phyloP scores from a whole-genome alignment of 139 green algal species.

The Chlorokybus atmophyticus region DNA sequence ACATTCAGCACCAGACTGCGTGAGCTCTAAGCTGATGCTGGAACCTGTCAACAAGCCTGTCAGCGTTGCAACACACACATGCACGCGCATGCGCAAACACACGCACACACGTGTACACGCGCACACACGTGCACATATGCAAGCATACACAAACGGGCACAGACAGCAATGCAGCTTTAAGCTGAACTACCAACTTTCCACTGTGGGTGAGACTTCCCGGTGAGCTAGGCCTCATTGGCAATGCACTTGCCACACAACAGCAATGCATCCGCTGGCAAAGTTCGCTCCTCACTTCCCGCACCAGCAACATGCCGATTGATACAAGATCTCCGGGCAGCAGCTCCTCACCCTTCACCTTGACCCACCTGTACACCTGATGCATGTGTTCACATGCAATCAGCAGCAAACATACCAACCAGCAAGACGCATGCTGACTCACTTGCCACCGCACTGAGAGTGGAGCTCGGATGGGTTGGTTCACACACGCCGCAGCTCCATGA shows the following conservation, averaged over 20 bases:
- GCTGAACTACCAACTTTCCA: constrained; percentile 33
- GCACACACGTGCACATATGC: too few relatives aligned
- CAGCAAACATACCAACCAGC: neutral
- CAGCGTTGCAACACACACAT: too few relatives aligned
- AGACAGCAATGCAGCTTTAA: too few relatives aligned
- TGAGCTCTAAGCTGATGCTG: too few relatives aligned
- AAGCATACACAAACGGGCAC: neutral
- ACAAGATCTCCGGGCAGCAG: constrained; percentile 90
- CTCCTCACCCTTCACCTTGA: constrained; percentile 54
- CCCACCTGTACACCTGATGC: too few relatives aligned
- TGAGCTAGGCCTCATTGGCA: constrained; percentile 91
- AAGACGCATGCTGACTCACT: constrained; percentile 8
- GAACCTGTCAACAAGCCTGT: too few relatives aligned
- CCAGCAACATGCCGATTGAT: constrained; percentile 54
- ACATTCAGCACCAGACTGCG: too few relatives aligned
- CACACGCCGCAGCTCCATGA: constrained; percentile 70
- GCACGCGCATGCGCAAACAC: neutral
- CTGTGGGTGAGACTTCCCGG: constrained; percentile 49
- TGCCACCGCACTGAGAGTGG: constrained; percentile 27
- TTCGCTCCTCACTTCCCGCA: constrained; percentile 16
- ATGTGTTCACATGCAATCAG: neutral
- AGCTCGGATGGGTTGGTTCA: constrained; percentile 59
- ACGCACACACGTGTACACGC: too few relatives aligned
- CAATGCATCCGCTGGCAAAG: constrained; percentile 74
- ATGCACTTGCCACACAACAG: constrained; percentile 81